A percentile compares a stretch with the other conserved stretches of the same genome.
Conservation (phyloP, 192 early-diverging fungal genomes). For the Coemansia sp. region DNA sequence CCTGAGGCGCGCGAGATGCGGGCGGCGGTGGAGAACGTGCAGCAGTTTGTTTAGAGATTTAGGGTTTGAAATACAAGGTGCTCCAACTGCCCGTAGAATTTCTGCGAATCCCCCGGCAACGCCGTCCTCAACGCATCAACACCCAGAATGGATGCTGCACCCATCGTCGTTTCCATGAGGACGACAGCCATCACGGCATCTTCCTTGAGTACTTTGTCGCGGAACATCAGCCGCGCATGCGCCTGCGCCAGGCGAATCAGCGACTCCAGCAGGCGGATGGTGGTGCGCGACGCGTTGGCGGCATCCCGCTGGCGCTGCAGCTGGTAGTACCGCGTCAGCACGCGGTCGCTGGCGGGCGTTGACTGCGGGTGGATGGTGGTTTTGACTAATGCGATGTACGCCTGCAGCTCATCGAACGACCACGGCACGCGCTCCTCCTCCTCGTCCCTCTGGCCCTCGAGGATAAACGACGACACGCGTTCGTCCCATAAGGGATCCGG, state of each 20-base stretch:
- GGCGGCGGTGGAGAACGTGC: slow-evolving; percentile 69
- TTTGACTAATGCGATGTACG: slow-evolving; percentile 67
- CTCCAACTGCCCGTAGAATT: slow-evolving; percentile 45
- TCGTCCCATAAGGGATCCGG: slow-evolving; percentile 67
- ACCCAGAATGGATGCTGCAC: slow-evolving; percentile 57
- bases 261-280: slow-evolving; percentile 64
- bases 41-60: slow-evolving; percentile 47
- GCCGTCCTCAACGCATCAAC: slow-evolving; percentile 56
- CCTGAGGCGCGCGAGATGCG: slow-evolving; percentile 73
- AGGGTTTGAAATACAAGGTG: slow-evolving; percentile 46
- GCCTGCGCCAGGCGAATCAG: slow-evolving; percentile 66
- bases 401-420: slow-evolving; percentile 65
- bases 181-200: slow-evolving; percentile 65
- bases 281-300: slow-evolving; percentile 69
- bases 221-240: slow-evolving; percentile 65
- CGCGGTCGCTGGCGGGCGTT: slow-evolving; percentile 60
- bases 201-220: slow-evolving; percentile 54
- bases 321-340: slow-evolving; percentile 73
- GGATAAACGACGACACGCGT: slow-evolving; percentile 57
- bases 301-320: slow-evolving; percentile 65
- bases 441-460: slow-evolving; percentile 8
- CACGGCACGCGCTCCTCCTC: slow-evolving; percentile 33
- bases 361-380: slow-evolving; percentile 55
- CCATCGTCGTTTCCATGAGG: slow-evolving; percentile 64
- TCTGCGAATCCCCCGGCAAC: slow-evolving; percentile 62